These are phyloP conservation scores for Neospermospora avenae DNA, from an alignment of 2,329 filamentous ascomycete species.

Conservation along the genomic window DNA sequence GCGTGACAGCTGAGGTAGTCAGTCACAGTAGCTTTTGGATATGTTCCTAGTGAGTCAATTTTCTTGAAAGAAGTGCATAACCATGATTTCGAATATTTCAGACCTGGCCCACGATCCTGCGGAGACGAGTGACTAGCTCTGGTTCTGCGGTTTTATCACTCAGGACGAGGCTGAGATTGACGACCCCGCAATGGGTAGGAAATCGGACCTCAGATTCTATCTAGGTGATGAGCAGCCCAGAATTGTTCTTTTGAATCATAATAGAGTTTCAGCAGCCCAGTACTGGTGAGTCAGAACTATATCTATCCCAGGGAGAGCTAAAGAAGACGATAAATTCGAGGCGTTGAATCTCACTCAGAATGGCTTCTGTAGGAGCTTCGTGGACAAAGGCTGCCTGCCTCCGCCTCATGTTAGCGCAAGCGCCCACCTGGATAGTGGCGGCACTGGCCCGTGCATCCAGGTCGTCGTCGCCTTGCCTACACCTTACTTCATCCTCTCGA, in stretches of 20 bases:
- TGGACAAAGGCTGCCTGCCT: conserved; percentile 5
- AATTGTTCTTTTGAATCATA: too few relatives aligned
- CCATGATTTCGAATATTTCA: too few relatives aligned
- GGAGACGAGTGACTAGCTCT: not conserved
- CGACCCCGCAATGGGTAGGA: conserved; percentile 12
- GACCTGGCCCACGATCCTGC: too few relatives aligned
- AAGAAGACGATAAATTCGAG: too few relatives aligned
- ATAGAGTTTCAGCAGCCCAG: too few relatives aligned
- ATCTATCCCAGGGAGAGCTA: too few relatives aligned
- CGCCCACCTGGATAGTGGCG: not conserved
- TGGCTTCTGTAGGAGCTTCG: not conserved
- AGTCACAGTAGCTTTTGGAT: not conserved
- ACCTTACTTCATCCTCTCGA: not conserved
- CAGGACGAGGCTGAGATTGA: conserved; percentile 8
- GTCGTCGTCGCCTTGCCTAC: conserved; percentile 2
- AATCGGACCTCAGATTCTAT: too few relatives aligned
- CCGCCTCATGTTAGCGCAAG: not conserved
- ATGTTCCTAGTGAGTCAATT: too few relatives aligned
- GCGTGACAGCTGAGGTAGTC: not conserved
- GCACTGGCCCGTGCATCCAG: not conserved
- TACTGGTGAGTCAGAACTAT: too few relatives aligned
- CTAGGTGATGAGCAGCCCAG: too few relatives aligned
- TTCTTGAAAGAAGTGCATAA: too few relatives aligned
- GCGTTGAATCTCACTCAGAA: too few relatives aligned
- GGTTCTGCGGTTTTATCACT: not conserved